phyloP scores from a whole-genome alignment of 345 rosid genomes.

The Linum tenue region DNA sequence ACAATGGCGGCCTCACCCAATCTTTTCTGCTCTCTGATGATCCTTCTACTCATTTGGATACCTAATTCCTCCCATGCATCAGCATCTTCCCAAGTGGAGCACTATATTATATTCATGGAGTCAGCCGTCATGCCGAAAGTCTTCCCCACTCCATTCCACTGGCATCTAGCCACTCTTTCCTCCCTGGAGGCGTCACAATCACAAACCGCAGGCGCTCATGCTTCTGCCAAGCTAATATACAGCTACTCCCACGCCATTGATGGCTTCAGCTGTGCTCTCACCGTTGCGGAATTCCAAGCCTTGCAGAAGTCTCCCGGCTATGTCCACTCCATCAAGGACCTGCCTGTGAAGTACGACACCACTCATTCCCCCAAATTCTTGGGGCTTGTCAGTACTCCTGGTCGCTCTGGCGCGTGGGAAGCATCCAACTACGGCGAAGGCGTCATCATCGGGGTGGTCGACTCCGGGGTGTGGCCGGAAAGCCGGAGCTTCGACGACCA shows the following conservation, averaged over 20 bases:
- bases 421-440: not conserved
- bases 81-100: not conserved
- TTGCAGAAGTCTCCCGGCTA: not conserved
- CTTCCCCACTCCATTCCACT: not conserved
- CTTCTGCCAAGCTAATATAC: not conserved
- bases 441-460: not conserved
- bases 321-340: not conserved
- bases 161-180: slow-evolving; percentile 1
- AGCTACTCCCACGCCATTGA: slow-evolving; percentile 1
- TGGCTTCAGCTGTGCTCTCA: not conserved
- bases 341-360: slow-evolving; percentile 3
- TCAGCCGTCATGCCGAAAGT: not conserved
- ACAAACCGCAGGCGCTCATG: not conserved
- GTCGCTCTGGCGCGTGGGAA: not conserved
- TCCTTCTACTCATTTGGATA: too few species aligned
- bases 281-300: not conserved
- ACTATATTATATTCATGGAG: not conserved
- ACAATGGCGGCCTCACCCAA: too few species aligned
- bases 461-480: not conserved
- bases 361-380: not conserved
- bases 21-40: too few species aligned
- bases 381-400: not conserved
- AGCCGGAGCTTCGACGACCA: not conserved
- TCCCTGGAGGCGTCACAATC: too few species aligned
- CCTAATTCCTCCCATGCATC: too few species aligned